These are phyloP conservation scores for Chimonanthus praecox DNA, from an alignment of 164 flowering plant species.

Conservation along the genomic window DNA sequence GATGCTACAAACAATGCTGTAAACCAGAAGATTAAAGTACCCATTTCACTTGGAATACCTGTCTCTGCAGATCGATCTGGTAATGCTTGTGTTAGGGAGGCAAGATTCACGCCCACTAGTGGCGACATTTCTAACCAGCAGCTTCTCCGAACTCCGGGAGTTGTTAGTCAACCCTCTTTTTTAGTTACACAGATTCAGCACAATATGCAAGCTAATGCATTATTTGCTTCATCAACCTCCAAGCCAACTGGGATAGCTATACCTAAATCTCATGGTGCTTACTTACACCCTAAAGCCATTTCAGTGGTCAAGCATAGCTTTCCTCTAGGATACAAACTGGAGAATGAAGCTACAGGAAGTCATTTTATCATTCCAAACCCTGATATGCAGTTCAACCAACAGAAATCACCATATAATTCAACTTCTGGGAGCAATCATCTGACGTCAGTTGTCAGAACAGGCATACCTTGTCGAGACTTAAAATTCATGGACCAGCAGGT, in stretches of 20 bases:
- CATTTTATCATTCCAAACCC: constrained; percentile 29
- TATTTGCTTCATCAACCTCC: constrained; percentile 19
- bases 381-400: constrained; percentile 24
- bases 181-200: constrained; percentile 17
- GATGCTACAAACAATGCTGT: constrained; percentile 27
- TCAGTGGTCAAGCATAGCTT: constrained; percentile 13
- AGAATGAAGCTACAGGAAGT: constrained; percentile 25
- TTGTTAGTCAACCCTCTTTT: constrained; percentile 26
- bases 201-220: constrained; percentile 17
- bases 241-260: constrained; percentile 9
- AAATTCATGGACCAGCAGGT: constrained; percentile 23
- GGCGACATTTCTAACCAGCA: constrained; percentile 23
- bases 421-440: constrained; percentile 20
- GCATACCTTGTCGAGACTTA: constrained; percentile 15
- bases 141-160: constrained; percentile 20
- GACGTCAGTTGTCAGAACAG: constrained; percentile 17
- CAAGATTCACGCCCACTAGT: constrained; percentile 12
- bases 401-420: constrained; percentile 19
- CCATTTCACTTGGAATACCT: constrained; percentile 20
- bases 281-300: constrained; percentile 13
- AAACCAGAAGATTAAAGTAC: constrained; percentile 20
- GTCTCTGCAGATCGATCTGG: constrained; percentile 17
- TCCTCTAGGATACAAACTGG: constrained; percentile 18
- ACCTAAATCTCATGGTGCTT: constrained; percentile 14
- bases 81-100: constrained; percentile 7